These are phyloP conservation scores for Hibiscus tridactylites DNA, from an alignment of 345 rosid species.

Conservation along the genomic window DNA sequence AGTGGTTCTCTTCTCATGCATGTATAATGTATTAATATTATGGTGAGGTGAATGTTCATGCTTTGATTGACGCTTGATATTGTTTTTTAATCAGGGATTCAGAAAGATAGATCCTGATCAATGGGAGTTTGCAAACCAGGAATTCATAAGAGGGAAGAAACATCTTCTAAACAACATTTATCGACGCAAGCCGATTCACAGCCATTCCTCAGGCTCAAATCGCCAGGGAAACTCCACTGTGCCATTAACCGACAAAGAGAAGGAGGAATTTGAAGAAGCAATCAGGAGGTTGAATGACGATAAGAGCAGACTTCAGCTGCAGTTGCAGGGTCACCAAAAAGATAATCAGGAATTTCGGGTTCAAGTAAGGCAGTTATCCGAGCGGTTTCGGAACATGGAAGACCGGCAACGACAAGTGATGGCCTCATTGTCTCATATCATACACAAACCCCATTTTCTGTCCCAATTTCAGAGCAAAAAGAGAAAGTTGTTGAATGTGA, in stretches of 20 bases:
- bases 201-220: conserved; percentile 34
- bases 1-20: too few species aligned
- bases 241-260: conserved; percentile 32
- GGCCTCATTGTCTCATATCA: conserved; percentile 15
- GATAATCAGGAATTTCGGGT: conserved; percentile 26
- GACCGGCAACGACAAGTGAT: conserved; percentile 32
- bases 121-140: conserved; percentile 67
- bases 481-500: conserved; percentile 28
- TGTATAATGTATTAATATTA: too few species aligned
- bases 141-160: conserved; percentile 42
- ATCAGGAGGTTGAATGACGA: conserved; percentile 31
- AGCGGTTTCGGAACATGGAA: conserved; percentile 36
- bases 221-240: conserved; percentile 11
- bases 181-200: conserved; percentile 54
- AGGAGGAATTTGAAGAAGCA: conserved; percentile 29
- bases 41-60: too few species aligned
- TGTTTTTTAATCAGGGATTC: conserved; percentile 37
- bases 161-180: conserved; percentile 44
- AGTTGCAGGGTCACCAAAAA: conserved; percentile 24
- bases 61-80: too few species aligned
- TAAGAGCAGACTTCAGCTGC: conserved; percentile 32
- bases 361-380: conserved; percentile 21
- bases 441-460: conserved; percentile 31
- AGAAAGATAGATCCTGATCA: conserved; percentile 58
- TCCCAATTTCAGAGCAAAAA: conserved; percentile 30